Base-by-base conservation (phyloP, 140 eudicot genomes). In the Erigeron philadelphicus region DNA sequence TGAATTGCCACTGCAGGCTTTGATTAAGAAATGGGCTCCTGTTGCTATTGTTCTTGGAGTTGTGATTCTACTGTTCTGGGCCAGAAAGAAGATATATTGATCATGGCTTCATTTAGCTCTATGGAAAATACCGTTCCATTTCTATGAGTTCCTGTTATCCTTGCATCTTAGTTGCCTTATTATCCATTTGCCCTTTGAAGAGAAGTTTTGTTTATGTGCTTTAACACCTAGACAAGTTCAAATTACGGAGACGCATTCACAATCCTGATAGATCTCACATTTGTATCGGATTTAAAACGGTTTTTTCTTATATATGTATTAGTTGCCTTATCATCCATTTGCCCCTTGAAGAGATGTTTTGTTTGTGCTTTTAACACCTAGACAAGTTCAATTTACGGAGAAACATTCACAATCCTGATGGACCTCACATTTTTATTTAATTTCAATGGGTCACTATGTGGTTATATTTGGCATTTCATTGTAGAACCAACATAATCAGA, bases 21-120 rank as follows among this genome's bases (percentile, higher is more conserved):
- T 93, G 83, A 87, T 93, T 65, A 84, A 85, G 79, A 93, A 89
- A 49, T 93, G 96, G 95, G 98, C 96, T 11, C 96, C 98, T 19
- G 96, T 93, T 72, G 98, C 95, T 66, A 83, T 93, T 80, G 98
- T 93, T 18, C 57, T 89, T 56, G 98, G 95, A 78, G 85, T 93
- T 59, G 96, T 93, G 63, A 17, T 85, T 69, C 84, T 93, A 50
- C 90, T 89, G 69, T 83, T 93, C 75, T 93, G 95, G 95, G 84
- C 77, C 71, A 83, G 64, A 76, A 89, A 78, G 55, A 92, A 86
- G 84, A 78, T 92, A 42, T 92, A 85, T 85, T 92, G 88, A 86
- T 61, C 45, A 38, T 53, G 49, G 55, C 65, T 43, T 62, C 61
- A 5, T 64, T 50, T 72, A 44, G 62, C 13, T 66, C 66, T 66